A percentile compares a stretch with the other conserved stretches of the same genome.
phyloP scores from a whole-genome alignment of 306 rosid genomes.

The Medicago lupulina region DNA sequence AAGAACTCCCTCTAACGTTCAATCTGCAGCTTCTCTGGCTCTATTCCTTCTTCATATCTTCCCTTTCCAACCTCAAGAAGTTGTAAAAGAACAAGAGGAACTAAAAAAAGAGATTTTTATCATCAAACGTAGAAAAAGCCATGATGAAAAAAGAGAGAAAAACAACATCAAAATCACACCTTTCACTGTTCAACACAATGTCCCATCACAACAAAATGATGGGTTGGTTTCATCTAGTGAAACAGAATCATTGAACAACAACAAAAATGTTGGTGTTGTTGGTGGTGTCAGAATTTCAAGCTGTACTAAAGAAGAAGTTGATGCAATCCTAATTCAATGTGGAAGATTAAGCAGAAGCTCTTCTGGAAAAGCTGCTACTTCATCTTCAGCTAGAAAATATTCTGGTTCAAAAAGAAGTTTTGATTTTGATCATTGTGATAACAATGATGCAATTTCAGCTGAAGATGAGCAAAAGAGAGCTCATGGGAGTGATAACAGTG shows the following conservation, averaged over 20 bases:
- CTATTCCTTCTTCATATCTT: too few relatives aligned
- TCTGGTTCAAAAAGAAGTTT: constrained; percentile 95
- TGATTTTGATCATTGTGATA: constrained; percentile 72
- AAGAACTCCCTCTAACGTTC: too few relatives aligned
- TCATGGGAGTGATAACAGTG: constrained; percentile 45
- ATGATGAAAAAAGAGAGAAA: constrained; percentile 69
- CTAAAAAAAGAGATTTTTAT: constrained; percentile 78
- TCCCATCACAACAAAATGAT: neutral
- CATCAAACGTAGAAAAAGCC: constrained; percentile 85
- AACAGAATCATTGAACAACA: constrained; percentile 11
- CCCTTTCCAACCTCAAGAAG: too few relatives aligned
- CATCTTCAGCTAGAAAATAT: constrained; percentile 74
- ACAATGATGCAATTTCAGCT: constrained; percentile 48
- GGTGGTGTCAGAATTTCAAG: constrained; percentile 83
- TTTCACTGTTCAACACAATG: constrained; percentile 39
- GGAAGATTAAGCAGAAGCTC: constrained; percentile 95
- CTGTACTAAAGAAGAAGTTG: constrained; percentile 92
- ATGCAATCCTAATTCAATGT: constrained; percentile 91
- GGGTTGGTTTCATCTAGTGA: constrained; percentile 21
- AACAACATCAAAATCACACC: constrained; percentile 41
- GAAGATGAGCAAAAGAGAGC: constrained; percentile 53
- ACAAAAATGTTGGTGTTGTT: constrained; percentile 42
- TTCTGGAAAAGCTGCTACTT: constrained; percentile 65
- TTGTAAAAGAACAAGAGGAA: constrained; percentile 33
- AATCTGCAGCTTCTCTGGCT: too few relatives aligned